Evolutionary conservation across 2,329 filamentous ascomycete genomes (phyloP).

Genomic region (Aspergillus novofumigatus): DNA sequence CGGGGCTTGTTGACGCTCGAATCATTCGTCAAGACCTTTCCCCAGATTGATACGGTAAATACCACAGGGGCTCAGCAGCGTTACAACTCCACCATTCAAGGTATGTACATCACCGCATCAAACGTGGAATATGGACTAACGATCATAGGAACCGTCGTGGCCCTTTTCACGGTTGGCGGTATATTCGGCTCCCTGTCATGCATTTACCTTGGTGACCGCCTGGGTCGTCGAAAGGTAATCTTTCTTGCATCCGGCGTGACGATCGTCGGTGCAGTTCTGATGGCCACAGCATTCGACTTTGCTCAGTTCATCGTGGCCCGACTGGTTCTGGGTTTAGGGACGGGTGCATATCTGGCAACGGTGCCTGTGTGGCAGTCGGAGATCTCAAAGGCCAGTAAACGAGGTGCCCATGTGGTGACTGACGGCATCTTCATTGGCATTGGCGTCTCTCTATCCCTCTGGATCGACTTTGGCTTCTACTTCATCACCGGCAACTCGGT

Average conservation of each 20-base stretch:
- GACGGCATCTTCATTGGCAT: slow-evolving; percentile 47
- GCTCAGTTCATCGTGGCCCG: slow-evolving; percentile 45
- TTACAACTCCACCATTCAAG: slow-evolving; percentile 44
- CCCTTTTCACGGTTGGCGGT: slow-evolving; percentile 44
- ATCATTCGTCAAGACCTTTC: slow-evolving; percentile 52
- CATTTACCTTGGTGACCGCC: slow-evolving; percentile 42
- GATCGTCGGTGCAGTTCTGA: slow-evolving; percentile 43
- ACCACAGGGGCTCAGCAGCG: slow-evolving; percentile 31
- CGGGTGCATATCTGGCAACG: slow-evolving; percentile 43
- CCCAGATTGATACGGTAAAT: slow-evolving; percentile 46
- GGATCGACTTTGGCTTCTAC: slow-evolving; percentile 47
- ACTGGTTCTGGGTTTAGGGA: slow-evolving; percentile 41
- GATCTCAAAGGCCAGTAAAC: slow-evolving; percentile 36
- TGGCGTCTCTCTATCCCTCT: slow-evolving; percentile 45
- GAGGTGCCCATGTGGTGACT: slow-evolving; percentile 50
- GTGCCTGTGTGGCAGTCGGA: slow-evolving; percentile 46
- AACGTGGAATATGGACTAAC: not conserved
- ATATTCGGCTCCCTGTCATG: slow-evolving; percentile 45
- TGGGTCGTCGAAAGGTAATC: slow-evolving; percentile 43
- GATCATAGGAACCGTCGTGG: slow-evolving; percentile 34
- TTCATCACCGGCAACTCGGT: slow-evolving; percentile 34
- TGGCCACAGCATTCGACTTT: slow-evolving; percentile 42
- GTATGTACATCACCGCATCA: slow-evolving; percentile 18
- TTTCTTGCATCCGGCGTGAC: slow-evolving; percentile 37
- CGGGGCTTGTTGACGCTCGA: slow-evolving; percentile 59